phyloP scores from a whole-genome alignment of 768 basidiomycete species.

The Leccinum boreale region DNA sequence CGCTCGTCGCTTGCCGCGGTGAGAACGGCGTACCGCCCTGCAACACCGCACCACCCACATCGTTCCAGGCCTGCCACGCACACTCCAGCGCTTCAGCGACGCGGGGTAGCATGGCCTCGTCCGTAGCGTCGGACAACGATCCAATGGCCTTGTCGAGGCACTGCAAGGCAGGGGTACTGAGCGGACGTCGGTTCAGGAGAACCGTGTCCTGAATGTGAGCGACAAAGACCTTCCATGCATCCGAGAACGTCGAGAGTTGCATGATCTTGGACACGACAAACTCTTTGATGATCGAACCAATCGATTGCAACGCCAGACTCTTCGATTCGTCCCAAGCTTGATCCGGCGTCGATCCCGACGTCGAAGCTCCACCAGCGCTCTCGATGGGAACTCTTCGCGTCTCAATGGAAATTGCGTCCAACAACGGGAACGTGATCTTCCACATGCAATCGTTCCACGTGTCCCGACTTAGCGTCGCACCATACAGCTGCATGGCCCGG shows the following conservation, averaged over 20 bases:
- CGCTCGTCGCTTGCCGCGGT: neutral
- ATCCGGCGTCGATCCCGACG: constrained; percentile 16
- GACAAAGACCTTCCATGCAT: constrained; percentile 76
- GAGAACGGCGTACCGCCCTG: constrained; percentile 22
- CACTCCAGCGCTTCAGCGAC: constrained; percentile 52
- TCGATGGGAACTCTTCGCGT: constrained; percentile 40
- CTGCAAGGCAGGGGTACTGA: constrained; percentile 82
- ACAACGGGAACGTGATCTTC: constrained; percentile 84
- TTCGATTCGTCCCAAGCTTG: constrained; percentile 87
- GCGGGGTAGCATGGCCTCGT: constrained; percentile 31
- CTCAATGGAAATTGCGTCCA: constrained; percentile 63
- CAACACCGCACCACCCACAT: constrained; percentile 56
- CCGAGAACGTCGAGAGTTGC: constrained; percentile 62
- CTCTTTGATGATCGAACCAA: constrained; percentile 79
- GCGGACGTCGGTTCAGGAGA: constrained; percentile 58
- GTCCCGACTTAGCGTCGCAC: constrained; percentile 72
- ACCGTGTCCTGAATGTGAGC: constrained; percentile 69
- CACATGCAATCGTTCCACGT: constrained; percentile 93
- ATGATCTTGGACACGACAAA: constrained; percentile 76
- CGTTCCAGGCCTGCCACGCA: constrained; percentile 69
- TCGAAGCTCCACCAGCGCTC: constrained; percentile 6
- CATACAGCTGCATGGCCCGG: constrained; percentile 91
- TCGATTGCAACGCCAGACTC: constrained; percentile 77
- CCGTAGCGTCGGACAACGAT: constrained; percentile 42
- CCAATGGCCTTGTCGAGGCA: constrained; percentile 78